Evolutionary conservation across 129 eudicot genomes (phyloP).

Genomic region (Artemisia annua): DNA sequence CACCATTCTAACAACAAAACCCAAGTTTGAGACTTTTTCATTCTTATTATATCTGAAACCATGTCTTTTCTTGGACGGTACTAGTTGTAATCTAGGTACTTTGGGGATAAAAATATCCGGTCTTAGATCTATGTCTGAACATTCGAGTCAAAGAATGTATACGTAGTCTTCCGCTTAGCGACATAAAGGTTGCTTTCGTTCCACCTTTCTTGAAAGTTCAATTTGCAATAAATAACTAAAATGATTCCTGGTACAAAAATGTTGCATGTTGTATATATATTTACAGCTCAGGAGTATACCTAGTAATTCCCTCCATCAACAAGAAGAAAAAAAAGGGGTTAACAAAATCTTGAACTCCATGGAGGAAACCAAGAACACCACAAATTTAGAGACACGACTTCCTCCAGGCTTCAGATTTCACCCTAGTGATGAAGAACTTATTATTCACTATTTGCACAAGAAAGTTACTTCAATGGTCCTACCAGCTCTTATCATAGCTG

Average conservation of each 20-base stretch:
- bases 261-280: conserved; percentile 12
- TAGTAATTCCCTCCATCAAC: conserved; percentile 37
- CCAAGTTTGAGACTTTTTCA: not conserved
- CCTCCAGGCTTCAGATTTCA: conserved; percentile 55
- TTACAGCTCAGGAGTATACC: conserved; percentile 15
- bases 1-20: not conserved
- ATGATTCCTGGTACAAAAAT: not conserved
- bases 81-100: conserved; percentile 22
- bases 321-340: conserved; percentile 13
- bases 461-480: conserved; percentile 42
- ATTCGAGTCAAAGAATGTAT: conserved; percentile 6
- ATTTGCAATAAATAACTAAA: not conserved
- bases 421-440: conserved; percentile 57
- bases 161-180: conserved; percentile 6
- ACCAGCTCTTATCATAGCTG: conserved; percentile 42
- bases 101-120: conserved; percentile 6
- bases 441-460: conserved; percentile 46
- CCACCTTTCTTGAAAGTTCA: conserved; percentile 19
- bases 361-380: conserved; percentile 30
- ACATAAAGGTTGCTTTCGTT: conserved; percentile 30
- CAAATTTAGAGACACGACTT: conserved; percentile 33
- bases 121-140: conserved; percentile 16
- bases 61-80: conserved; percentile 7
- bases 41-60: not conserved
- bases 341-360: conserved; percentile 20